These are phyloP conservation scores for Meripilus lineatus DNA, from an alignment of 1,284 basidiomycete species.

Conservation along the genomic window DNA sequence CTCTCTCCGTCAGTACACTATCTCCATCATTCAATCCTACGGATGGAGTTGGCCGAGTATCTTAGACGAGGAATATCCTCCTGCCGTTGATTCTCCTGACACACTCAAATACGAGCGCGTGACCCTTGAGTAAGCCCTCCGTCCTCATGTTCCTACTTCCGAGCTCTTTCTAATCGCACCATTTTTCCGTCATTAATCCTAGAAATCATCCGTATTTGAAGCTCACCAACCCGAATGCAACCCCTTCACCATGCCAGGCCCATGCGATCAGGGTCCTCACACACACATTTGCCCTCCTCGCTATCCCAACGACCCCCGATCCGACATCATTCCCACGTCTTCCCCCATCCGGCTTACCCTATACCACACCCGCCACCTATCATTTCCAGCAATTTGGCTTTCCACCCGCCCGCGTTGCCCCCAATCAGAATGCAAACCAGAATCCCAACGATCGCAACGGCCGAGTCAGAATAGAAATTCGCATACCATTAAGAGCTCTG, in stretches of 20 bases:
- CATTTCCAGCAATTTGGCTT: slow-evolving; percentile 61
- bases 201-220: slow-evolving; percentile 62
- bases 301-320: slow-evolving; percentile 21
- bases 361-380: slow-evolving; percentile 18
- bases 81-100: slow-evolving; percentile 26
- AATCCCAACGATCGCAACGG: slow-evolving; percentile 24
- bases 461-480: no score
- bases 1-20: slow-evolving; percentile 16
- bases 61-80: slow-evolving; percentile 53
- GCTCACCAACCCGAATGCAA: slow-evolving; percentile 41
- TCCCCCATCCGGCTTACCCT: slow-evolving; percentile 24
- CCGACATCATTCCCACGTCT: slow-evolving; percentile 15
- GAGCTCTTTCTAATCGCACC: slow-evolving; percentile 11
- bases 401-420: slow-evolving; percentile 38
- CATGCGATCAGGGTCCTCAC: slow-evolving; percentile 70
- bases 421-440: slow-evolving; percentile 25
- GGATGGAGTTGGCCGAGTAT: slow-evolving; percentile 63
- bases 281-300: slow-evolving; percentile 59
- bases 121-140: slow-evolving; percentile 49
- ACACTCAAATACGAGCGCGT: slow-evolving; percentile 58
- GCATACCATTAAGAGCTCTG: slow-evolving; percentile 55
- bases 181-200: slow-evolving; percentile 9
- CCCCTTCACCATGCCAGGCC: slow-evolving; percentile 54
- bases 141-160: not conserved
- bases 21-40: slow-evolving; percentile 28